These are phyloP conservation scores for Favolaschia claudopus DNA, from an alignment of 768 basidiomycete species.

Conservation along the genomic window DNA sequence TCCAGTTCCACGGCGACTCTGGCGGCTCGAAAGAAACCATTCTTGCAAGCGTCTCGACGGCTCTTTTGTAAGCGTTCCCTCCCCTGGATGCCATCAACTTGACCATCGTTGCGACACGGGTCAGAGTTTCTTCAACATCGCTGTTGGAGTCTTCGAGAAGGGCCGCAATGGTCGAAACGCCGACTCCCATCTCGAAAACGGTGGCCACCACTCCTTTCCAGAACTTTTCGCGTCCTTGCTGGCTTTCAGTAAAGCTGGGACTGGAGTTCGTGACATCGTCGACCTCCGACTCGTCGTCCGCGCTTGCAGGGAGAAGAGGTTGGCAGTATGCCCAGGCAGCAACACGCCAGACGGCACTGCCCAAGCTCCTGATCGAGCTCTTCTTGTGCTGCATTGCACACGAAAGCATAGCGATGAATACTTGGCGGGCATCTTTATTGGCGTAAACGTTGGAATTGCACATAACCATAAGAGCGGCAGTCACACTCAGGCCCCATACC, in stretches of 20 bases:
- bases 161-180: slow-evolving; percentile 62
- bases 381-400: slow-evolving; percentile 68
- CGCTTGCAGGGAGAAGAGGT: slow-evolving; percentile 47
- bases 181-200: slow-evolving; percentile 64
- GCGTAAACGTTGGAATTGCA: slow-evolving; percentile 62
- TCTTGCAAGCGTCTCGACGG: slow-evolving; percentile 55
- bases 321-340: slow-evolving; percentile 72
- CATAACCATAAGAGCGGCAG: slow-evolving; percentile 72
- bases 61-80: slow-evolving; percentile 53
- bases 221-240: slow-evolving; percentile 37
- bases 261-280: slow-evolving; percentile 36
- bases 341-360: slow-evolving; percentile 70
- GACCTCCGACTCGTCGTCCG: slow-evolving; percentile 38
- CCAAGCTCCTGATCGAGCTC: slow-evolving; percentile 68
- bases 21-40: slow-evolving; percentile 56
- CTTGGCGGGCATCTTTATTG: slow-evolving; percentile 51
- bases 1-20: slow-evolving; percentile 51
- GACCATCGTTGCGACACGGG: slow-evolving; percentile 1
- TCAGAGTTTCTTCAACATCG: slow-evolving; percentile 31
- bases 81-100: slow-evolving; percentile 27
- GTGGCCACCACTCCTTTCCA: slow-evolving; percentile 52
- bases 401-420: slow-evolving; percentile 57
- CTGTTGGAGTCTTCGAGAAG: slow-evolving; percentile 44
- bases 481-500: slow-evolving; percentile 76
- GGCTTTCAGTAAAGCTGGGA: slow-evolving; percentile 33